phyloP scores from a whole-genome alignment of 2,329 filamentous ascomycete genomes.

The Claviceps capensis region DNA sequence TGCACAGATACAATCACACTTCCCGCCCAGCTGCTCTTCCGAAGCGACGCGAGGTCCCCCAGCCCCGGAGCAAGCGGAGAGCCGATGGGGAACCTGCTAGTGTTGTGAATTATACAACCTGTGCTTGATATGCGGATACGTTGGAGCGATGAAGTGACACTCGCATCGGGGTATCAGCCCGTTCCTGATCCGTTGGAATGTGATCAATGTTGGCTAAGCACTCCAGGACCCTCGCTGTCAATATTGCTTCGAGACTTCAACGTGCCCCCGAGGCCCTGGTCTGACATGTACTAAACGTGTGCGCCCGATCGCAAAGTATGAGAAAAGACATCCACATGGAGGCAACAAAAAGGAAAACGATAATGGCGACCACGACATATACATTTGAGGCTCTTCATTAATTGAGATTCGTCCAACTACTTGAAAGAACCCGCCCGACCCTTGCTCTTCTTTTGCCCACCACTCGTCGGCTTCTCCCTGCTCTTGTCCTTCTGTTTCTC shows the following conservation, averaged over 20 bases:
- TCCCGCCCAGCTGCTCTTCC: too few relatives aligned
- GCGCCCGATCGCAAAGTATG: too few relatives aligned
- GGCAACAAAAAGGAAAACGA: not conserved
- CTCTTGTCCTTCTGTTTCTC: conserved; percentile 9
- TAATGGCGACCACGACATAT: not conserved
- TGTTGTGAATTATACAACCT: not conserved
- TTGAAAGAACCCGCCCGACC: not conserved
- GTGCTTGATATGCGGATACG: not conserved
- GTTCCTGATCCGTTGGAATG: too few relatives aligned
- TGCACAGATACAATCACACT: too few relatives aligned
- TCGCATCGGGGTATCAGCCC: not conserved
- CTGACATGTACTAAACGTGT: too few relatives aligned
- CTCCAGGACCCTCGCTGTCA: too few relatives aligned
- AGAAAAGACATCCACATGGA: not conserved
- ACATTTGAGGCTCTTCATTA: not conserved
- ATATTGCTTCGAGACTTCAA: too few relatives aligned
- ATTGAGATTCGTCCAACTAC: not conserved
- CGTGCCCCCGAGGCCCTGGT: too few relatives aligned
- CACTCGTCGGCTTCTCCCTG: not conserved
- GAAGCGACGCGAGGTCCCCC: too few relatives aligned
- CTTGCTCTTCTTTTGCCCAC: not conserved
- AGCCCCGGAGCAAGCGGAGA: too few relatives aligned
- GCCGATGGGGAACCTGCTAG: too few relatives aligned
- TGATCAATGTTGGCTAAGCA: too few relatives aligned
- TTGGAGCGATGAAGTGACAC: not conserved